Base-by-base conservation (phyloP, 2,329 filamentous ascomycete genomes). In the Monascus ruber region DNA sequence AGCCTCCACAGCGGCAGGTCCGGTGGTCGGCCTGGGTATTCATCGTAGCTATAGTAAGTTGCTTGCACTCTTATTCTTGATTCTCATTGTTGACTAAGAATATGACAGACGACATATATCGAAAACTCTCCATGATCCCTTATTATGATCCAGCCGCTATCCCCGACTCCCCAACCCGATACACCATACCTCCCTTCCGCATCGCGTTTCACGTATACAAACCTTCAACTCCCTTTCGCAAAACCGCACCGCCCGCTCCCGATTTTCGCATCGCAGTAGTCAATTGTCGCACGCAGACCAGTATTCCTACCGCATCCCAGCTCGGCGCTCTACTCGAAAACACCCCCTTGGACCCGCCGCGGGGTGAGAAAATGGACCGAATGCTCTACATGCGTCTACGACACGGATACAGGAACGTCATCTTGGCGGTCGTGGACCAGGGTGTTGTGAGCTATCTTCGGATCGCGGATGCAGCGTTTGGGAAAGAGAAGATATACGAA, bases 381-480 rank as follows among this genome's bases (percentile, higher is more conserved):
- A 62, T 73, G 46, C 62, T 88, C 47, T 91, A 93, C 55, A 76
- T 81, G 53, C 78, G 84, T 42, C 66, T 96, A 46, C 89, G 87
- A 62, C 79, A 94, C 53, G 91, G 87, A 1, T 79, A 82, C 58
- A 76, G 85, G 47, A 91, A 85, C 60, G 83, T 91, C 27, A 70
- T 95, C 28, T 59, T 98, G 24, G 91, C 88, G 0, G 76, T 96
- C 2, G 87, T 95, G 28, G 91, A 96, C 58, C 76, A 86, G 46
- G 91, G 91, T 0, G 73, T 96, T 24, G 82, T 88, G 34, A 96
- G 89, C 59, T 96, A 89, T 57, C 70, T 95, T 53, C 71, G 84
- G 24, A 72, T 95, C 42, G 78, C 76, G 1, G 87, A 96, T 66
- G 79, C 79, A 7, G 81, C 80, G 1, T 95, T 95, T 62, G 81